Conservation (phyloP, 1,139 yeast genomes). For the Geotrichum siamense region DNA sequence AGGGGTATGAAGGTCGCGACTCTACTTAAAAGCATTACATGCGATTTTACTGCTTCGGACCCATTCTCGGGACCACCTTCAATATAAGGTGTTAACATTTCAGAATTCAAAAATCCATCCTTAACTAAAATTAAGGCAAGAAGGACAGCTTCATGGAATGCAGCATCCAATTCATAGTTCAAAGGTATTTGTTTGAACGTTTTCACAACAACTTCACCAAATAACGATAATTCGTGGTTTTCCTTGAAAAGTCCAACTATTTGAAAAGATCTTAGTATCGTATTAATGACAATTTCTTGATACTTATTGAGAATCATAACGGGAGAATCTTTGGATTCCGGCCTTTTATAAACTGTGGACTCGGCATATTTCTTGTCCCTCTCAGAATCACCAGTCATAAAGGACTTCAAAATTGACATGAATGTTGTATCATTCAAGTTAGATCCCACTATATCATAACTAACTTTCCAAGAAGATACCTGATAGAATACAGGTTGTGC, state of each 20-base stretch:
- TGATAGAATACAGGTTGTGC: conserved; percentile 23
- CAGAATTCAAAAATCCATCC: conserved; percentile 22
- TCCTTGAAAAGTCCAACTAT: conserved; percentile 49
- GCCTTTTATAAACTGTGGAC: conserved; percentile 12
- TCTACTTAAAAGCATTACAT: conserved; percentile 49
- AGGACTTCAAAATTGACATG: conserved; percentile 10
- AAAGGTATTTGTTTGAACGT: conserved; percentile 21
- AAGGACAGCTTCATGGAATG: conserved; percentile 28
- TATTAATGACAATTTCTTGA: conserved; percentile 34
- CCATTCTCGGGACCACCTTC: conserved; percentile 34
- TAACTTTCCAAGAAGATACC: conserved; percentile 24
- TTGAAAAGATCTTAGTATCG: conserved; percentile 51
- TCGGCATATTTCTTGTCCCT: conserved; percentile 11
- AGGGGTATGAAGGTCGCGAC: conserved; percentile 51
- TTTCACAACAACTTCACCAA: conserved; percentile 50
- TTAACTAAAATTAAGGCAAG: conserved; percentile 30
- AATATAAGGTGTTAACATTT: conserved; percentile 24
- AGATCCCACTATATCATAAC: conserved; percentile 13
- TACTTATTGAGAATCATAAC: conserved; percentile 4
- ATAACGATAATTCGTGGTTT: conserved; percentile 41
- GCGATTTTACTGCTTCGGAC: conserved; percentile 31
- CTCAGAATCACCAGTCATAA: conserved; percentile 10
- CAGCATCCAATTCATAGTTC: conserved; percentile 2
- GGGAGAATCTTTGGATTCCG: conserved; percentile 5
- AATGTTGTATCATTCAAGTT: conserved; percentile 7